Conservation (phyloP, 169 alveolate genomes). For the Hepatocystis sp. region DNA sequence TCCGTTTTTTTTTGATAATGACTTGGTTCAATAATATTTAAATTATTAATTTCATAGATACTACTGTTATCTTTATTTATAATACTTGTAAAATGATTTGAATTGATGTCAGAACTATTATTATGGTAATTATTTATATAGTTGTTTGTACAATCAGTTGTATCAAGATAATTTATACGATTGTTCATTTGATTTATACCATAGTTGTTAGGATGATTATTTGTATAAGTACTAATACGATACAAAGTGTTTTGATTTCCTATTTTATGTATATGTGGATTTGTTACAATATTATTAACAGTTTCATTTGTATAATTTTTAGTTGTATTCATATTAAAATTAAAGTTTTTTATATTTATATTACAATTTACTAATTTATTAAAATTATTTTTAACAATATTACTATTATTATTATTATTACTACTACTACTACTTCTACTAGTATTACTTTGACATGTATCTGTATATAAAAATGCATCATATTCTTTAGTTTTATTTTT, state of each 20-base stretch:
- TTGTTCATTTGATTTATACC: too few species aligned
- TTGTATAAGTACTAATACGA: background rate
- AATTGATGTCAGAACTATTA: too few species aligned
- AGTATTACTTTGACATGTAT: too few species aligned
- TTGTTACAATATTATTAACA: slow-evolving; percentile 11
- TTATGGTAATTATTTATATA: too few species aligned
- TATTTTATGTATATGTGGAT: background rate
- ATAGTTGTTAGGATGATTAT: too few species aligned
- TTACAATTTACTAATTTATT: slow-evolving; percentile 13
- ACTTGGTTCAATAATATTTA: too few species aligned
- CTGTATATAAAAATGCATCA: slow-evolving; percentile 4
- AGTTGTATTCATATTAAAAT: slow-evolving; percentile 9
- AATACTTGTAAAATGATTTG: too few species aligned
- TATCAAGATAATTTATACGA: too few species aligned
- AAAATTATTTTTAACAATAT: background rate
- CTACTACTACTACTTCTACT: background rate
- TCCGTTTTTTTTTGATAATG: slow-evolving; percentile 3
- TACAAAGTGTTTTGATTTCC: slow-evolving; percentile 1
- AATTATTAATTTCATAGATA: background rate
- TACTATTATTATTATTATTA: slow-evolving; percentile 3
- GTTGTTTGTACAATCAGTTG: too few species aligned
- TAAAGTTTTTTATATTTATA: slow-evolving; percentile 17
- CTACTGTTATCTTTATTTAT: background rate
- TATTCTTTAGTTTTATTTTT: slow-evolving; percentile 8
- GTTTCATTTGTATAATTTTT: slow-evolving; percentile 27